phyloP scores from a whole-genome alignment of 2,329 filamentous ascomycete genomes.

The Chaetomiaceae sp. region DNA sequence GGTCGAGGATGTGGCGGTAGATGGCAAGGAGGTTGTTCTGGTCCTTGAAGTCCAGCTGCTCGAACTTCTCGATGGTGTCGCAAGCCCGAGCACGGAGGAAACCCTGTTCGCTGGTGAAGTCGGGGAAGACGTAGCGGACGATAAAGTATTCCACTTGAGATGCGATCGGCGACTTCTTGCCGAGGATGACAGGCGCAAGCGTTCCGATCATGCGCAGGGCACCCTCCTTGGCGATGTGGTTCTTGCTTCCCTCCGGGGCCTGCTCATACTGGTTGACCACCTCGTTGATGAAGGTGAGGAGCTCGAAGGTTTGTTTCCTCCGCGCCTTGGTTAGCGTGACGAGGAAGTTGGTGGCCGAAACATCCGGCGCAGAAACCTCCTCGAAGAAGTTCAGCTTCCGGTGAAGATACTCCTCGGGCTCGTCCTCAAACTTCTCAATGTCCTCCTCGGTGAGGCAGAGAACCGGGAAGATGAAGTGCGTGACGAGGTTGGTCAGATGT shows the following conservation, averaged over 20 bases:
- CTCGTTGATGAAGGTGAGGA: constrained; percentile 90
- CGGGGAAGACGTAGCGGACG: constrained; percentile 95
- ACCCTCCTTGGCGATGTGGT: constrained; percentile 92
- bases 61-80: constrained; percentile 96
- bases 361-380: constrained; percentile 90
- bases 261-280: constrained; percentile 90
- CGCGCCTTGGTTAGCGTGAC: constrained; percentile 90
- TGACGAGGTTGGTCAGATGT: constrained; percentile 87
- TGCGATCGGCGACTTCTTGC: constrained; percentile 97
- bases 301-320: constrained; percentile 92
- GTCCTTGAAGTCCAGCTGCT: constrained; percentile 95
- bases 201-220: constrained; percentile 96
- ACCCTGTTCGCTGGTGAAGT: constrained; percentile 88
- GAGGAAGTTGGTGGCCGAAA: constrained; percentile 94
- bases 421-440: constrained; percentile 86
- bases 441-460: constrained; percentile 90
- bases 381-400: constrained; percentile 97
- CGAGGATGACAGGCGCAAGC: constrained; percentile 85
- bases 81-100: constrained; percentile 93
- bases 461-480: constrained; percentile 92
- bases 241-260: constrained; percentile 82
- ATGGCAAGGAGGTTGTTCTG: constrained; percentile 92
- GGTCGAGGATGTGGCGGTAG: constrained; percentile 94
- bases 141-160: constrained; percentile 98
- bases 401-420: constrained; percentile 95